Evolutionary conservation across 345 rosid genomes (phyloP).

Genomic region (Hibiscus mutabilis): DNA sequence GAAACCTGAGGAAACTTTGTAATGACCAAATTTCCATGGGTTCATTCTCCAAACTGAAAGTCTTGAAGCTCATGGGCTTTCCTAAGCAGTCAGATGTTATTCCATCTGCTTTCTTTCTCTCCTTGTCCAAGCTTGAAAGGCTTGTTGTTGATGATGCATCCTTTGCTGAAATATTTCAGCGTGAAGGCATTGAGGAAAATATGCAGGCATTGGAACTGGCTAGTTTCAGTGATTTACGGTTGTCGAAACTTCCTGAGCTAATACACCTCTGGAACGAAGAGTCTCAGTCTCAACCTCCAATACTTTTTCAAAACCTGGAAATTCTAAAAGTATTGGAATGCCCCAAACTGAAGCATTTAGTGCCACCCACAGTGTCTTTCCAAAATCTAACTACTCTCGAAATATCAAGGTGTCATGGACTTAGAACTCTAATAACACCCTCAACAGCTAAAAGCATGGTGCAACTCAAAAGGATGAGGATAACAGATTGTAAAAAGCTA

Average conservation of each 20-base stretch:
- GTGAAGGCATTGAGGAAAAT: background rate
- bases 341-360: slow-evolving; percentile 2
- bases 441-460: slow-evolving; percentile 16
- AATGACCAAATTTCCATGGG: background rate
- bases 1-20: background rate
- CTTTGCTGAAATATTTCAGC: slow-evolving; percentile 3
- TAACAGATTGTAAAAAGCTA: slow-evolving; percentile 14
- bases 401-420: slow-evolving; percentile 9
- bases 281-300: background rate
- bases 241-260: slow-evolving; percentile 6
- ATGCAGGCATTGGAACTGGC: background rate
- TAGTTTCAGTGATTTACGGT: background rate
- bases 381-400: slow-evolving; percentile 7
- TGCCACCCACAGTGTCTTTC: slow-evolving; percentile 9
- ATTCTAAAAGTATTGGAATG: slow-evolving; percentile 6
- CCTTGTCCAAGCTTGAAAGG: slow-evolving; percentile 8
- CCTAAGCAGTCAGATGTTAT: background rate
- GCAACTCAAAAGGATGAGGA: slow-evolving; percentile 12
- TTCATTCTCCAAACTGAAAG: slow-evolving; percentile 2
- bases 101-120: background rate
- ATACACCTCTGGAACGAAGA: slow-evolving; percentile 4
- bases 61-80: slow-evolving; percentile 1
- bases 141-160: slow-evolving; percentile 1
- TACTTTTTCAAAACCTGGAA: background rate
- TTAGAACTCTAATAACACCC: slow-evolving; percentile 8